Percentiles rank a stretch among this genome's conserved stretches.
phyloP scores from a whole-genome alignment of 129 eudicot genomes.

The Tagetes patula region DNA sequence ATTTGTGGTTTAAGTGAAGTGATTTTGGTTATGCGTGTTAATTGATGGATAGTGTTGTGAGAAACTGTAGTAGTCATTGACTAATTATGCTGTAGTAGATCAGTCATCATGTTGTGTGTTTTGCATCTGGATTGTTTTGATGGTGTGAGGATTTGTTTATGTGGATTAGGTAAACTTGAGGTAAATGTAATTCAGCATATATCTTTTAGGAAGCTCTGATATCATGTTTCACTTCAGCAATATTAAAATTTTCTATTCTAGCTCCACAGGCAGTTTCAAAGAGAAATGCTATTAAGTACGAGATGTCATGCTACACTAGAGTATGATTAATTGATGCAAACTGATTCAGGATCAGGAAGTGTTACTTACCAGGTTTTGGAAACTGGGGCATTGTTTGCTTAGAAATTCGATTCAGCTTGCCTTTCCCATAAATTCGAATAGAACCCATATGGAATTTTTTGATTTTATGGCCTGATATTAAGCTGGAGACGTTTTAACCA shows the following conservation, averaged over 20 bases:
- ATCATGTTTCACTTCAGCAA: background rate
- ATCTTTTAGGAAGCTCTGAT: background rate
- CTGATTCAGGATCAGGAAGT: background rate
- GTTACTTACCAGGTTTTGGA: conserved; percentile 14
- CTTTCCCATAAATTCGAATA: background rate
- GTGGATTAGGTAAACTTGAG: conserved; percentile 15
- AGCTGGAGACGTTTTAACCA: no score
- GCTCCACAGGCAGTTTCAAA: conserved; percentile 8
- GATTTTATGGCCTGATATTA: background rate
- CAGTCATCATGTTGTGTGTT: background rate
- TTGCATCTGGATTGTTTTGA: background rate
- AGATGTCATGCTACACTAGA: conserved; percentile 1
- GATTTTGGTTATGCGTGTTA: background rate
- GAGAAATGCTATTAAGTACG: background rate
- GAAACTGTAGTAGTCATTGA: background rate
- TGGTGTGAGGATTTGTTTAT: background rate
- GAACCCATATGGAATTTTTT: background rate
- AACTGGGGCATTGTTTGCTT: conserved; percentile 4
- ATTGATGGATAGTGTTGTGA: background rate
- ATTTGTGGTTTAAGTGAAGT: conserved; percentile 1
- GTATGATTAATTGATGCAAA: background rate
- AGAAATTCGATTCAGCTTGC: conserved; percentile 9
- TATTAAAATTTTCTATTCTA: background rate
- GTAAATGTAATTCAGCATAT: background rate
- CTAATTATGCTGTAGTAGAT: conserved; percentile 9